Conservation (phyloP, 257 asterid species). For the Cruciata laevipes region DNA sequence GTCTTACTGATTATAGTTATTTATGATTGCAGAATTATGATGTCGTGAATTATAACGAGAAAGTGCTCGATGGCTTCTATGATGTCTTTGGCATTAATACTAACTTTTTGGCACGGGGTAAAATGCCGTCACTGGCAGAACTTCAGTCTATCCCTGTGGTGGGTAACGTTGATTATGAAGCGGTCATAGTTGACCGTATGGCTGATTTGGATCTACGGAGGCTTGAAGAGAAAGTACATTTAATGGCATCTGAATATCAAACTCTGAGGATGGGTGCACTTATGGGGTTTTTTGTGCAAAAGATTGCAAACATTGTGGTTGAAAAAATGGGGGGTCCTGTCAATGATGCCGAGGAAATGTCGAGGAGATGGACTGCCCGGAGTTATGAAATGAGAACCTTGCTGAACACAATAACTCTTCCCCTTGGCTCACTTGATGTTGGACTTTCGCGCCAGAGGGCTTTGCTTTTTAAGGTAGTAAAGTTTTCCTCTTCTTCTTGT, state of each 20-base stretch:
- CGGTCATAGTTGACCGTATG: slow-evolving; percentile 64
- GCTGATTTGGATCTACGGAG: slow-evolving; percentile 57
- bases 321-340: slow-evolving; percentile 94
- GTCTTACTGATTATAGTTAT: background rate
- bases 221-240: slow-evolving; percentile 76
- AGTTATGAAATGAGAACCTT: slow-evolving; percentile 49
- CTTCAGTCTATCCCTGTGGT: slow-evolving; percentile 55
- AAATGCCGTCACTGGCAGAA: slow-evolving; percentile 72
- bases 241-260: slow-evolving; percentile 50
- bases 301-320: slow-evolving; percentile 75
- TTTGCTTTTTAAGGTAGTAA: slow-evolving; percentile 84
- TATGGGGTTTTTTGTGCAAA: slow-evolving; percentile 54
- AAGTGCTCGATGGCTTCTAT: slow-evolving; percentile 86
- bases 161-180: slow-evolving; percentile 64
- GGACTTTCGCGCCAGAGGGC: slow-evolving; percentile 99
- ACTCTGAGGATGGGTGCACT: slow-evolving; percentile 42
- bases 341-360: slow-evolving; percentile 79
- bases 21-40: slow-evolving; percentile 64
- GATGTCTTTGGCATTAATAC: slow-evolving; percentile 78
- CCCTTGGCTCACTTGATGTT: slow-evolving; percentile 85
- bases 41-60: slow-evolving; percentile 83
- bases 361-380: slow-evolving; percentile 72
- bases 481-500: slow-evolving; percentile 14
- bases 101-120: slow-evolving; percentile 45
- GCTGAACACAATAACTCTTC: slow-evolving; percentile 52